Percentiles rank a stretch among this genome's conserved stretches.
phyloP scores from a whole-genome alignment of 805 yeast genomes.

The Suhomyces tanzawaensis region DNA sequence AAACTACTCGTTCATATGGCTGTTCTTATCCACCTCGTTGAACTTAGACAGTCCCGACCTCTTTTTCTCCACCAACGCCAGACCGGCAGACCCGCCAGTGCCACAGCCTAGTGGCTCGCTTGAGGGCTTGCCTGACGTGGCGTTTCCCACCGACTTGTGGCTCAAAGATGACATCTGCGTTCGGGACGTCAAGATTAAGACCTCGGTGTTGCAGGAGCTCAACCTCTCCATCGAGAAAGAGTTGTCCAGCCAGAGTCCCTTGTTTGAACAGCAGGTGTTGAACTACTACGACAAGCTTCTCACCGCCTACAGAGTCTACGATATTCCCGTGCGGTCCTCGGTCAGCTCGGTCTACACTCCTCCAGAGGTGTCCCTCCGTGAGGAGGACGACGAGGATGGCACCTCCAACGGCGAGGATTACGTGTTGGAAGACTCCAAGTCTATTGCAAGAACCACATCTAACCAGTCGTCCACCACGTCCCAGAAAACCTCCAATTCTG shows the following conservation, averaged over 20 bases:
- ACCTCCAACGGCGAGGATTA: slow-evolving; percentile 12
- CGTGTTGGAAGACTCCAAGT: slow-evolving; percentile 12
- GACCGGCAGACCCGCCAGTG: neutral
- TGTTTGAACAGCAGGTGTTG: slow-evolving; percentile 26
- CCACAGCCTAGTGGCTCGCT: slow-evolving; percentile 3
- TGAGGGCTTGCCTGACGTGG: slow-evolving; percentile 33
- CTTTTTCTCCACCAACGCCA: slow-evolving; percentile 1
- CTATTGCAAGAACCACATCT: slow-evolving; percentile 13
- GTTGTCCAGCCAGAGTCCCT: slow-evolving; percentile 2
- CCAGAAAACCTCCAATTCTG: slow-evolving; percentile 11
- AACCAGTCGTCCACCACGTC: slow-evolving; percentile 14
- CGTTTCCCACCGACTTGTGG: slow-evolving; percentile 40
- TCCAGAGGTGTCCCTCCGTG: slow-evolving; percentile 13
- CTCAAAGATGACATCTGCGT: slow-evolving; percentile 28
- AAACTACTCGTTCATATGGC: slow-evolving; percentile 24
- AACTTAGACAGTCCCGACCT: slow-evolving; percentile 19
- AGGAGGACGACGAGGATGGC: slow-evolving; percentile 17
- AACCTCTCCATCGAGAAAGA: slow-evolving; percentile 29
- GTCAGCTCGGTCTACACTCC: slow-evolving; percentile 7
- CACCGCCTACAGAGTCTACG: slow-evolving; percentile 33
- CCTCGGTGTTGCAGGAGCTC: slow-evolving; percentile 30
- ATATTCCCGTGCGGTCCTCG: slow-evolving; percentile 8
- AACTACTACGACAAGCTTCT: slow-evolving; percentile 30
- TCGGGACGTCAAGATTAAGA: slow-evolving; percentile 31
- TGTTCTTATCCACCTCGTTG: slow-evolving; percentile 23